These are phyloP conservation scores for Panicum virgatum DNA, from an alignment of 202 grass and related monocot species.

Conservation along the genomic window DNA sequence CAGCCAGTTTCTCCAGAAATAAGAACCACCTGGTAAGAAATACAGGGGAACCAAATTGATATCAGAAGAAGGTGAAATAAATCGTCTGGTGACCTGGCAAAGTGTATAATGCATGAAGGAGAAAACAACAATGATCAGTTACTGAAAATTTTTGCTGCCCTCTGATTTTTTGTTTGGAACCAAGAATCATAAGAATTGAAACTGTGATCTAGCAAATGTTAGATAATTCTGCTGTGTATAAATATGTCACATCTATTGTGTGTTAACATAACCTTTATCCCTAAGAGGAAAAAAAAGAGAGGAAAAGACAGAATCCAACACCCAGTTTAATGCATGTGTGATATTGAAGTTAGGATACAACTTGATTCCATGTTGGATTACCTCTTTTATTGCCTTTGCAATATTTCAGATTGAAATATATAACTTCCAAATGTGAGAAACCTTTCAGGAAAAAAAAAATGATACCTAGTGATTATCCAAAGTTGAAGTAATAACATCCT, in stretches of 20 bases:
- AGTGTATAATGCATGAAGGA: slow-evolving; percentile 31
- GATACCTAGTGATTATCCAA: slow-evolving; percentile 81
- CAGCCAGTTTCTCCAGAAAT: slow-evolving; percentile 98
- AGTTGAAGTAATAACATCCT: slow-evolving; percentile 75
- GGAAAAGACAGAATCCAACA: background rate
- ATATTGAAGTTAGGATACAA: slow-evolving; percentile 19
- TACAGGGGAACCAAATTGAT: slow-evolving; percentile 35
- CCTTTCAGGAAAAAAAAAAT: no score
- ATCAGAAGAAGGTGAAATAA: slow-evolving; percentile 17
- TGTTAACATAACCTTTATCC: background rate
- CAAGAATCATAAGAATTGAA: slow-evolving; percentile 1
- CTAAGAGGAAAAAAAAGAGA: background rate
- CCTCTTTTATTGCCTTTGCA: background rate
- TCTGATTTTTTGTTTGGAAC: background rate
- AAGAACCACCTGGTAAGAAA: slow-evolving; percentile 80
- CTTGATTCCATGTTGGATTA: background rate
- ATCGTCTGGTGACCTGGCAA: background rate
- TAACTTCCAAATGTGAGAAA: background rate
- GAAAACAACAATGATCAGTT: slow-evolving; percentile 16
- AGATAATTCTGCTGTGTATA: background rate
- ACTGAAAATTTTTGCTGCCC: background rate
- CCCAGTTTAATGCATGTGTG: slow-evolving; percentile 20
- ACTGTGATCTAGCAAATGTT: background rate
- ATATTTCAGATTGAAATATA: background rate
- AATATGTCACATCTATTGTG: no score